phyloP scores from a whole-genome alignment of 768 basidiomycete species.

The Lentinula raphanica region DNA sequence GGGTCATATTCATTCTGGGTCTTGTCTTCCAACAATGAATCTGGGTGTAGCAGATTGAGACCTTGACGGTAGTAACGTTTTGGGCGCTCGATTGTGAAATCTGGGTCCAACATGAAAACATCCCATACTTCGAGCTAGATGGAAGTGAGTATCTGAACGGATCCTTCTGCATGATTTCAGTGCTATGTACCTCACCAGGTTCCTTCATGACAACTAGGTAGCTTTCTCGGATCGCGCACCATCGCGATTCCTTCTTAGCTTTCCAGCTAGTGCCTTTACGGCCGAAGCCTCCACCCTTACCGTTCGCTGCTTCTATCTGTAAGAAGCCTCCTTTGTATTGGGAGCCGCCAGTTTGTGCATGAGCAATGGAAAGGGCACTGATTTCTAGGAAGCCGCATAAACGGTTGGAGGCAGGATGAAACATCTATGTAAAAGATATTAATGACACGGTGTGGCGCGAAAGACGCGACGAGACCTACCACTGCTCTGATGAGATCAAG shows the following conservation, averaged over 20 bases:
- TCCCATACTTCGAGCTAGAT: constrained; percentile 80
- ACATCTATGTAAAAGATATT: too few species aligned
- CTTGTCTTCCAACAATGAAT: constrained; percentile 18
- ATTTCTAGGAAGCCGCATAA: constrained; percentile 89
- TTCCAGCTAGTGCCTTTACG: constrained; percentile 58
- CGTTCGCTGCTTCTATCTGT: constrained; percentile 47
- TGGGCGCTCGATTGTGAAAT: constrained; percentile 89
- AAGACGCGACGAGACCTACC: constrained; percentile 38
- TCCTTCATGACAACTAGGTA: constrained; percentile 86
- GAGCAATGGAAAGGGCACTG: constrained; percentile 76
- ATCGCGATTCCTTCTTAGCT: constrained; percentile 63
- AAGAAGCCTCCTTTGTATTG: constrained; percentile 92
- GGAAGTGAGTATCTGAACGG: neutral
- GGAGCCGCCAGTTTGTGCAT: constrained; percentile 75
- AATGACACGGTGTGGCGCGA: too few species aligned
- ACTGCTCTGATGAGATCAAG: constrained; percentile 85
- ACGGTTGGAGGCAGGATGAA: constrained; percentile 88
- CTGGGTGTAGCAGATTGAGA: constrained; percentile 55
- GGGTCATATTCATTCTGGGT: constrained; percentile 10
- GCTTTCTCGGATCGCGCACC: constrained; percentile 91
- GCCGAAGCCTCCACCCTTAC: constrained; percentile 52
- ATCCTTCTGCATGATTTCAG: neutral
- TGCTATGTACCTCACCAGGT: constrained; percentile 62
- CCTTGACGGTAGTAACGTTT: constrained; percentile 85
- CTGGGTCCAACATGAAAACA: constrained; percentile 85